Evolutionary conservation across 176 grass and related monocot species (phyloP).

Genomic region (Avena insularis): DNA sequence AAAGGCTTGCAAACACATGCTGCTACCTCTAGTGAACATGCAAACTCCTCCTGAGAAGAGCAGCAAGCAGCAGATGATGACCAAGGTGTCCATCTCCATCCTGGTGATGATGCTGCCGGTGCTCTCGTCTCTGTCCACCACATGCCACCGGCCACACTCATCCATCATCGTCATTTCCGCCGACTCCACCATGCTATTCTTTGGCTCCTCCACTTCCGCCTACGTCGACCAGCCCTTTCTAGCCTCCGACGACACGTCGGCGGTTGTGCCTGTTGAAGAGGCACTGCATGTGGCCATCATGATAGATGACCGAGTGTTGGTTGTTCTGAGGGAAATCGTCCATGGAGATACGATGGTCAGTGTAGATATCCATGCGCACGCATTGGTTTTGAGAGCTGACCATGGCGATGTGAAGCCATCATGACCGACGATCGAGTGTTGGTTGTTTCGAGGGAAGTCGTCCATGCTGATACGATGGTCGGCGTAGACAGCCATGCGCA

Average conservation of each 20-base stretch:
- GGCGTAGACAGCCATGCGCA: neutral
- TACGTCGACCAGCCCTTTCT: neutral
- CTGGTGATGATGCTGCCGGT: constrained; percentile 39
- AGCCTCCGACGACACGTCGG: neutral
- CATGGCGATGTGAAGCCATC: neutral
- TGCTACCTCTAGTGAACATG: constrained; percentile 53
- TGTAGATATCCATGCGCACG: neutral
- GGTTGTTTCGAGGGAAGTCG: neutral
- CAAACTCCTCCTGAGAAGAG: neutral
- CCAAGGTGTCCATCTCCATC: constrained; percentile 79
- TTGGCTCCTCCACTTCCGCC: neutral
- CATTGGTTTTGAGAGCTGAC: constrained; percentile 17
- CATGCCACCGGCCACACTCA: constrained; percentile 57
- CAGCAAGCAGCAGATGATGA: neutral
- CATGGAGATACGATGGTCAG: neutral
- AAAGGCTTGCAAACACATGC: constrained; percentile 30
- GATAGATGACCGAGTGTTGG: neutral
- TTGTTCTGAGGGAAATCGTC: neutral
- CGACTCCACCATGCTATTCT: constrained; percentile 74
- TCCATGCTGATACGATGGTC: neutral
- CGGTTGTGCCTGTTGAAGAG: neutral
- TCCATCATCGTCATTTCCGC: constrained; percentile 84
- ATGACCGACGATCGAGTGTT: neutral
- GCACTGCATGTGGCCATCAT: neutral
- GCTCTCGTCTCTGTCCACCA: no score